Percentiles rank a stretch among this genome's conserved stretches.
Conservation (phyloP, 2,329 filamentous ascomycete species). For the Colletotrichum sidae region DNA sequence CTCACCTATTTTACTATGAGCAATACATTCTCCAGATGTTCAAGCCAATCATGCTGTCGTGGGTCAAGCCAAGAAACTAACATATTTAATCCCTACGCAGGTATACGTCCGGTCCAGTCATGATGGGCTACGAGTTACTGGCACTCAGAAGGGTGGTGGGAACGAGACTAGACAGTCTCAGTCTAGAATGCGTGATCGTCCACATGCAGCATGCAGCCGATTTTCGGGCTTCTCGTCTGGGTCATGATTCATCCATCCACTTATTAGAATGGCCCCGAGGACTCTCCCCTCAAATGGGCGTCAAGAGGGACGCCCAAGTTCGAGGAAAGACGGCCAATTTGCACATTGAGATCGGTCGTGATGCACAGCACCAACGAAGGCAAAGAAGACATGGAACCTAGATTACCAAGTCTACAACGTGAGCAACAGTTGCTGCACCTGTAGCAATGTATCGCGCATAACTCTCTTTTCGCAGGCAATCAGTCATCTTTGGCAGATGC, state of each 20-base stretch:
- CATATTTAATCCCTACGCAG: too few species aligned
- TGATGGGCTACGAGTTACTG: slow-evolving; percentile 4
- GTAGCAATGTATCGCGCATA: neutral
- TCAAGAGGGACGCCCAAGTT: slow-evolving; percentile 11
- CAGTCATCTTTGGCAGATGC: slow-evolving; percentile 16
- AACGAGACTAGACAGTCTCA: slow-evolving; percentile 27
- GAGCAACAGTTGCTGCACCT: neutral
- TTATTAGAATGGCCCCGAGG: slow-evolving; percentile 21
- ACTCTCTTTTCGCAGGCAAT: slow-evolving; percentile 4
- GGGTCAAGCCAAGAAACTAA: too few species aligned
- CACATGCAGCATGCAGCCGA: slow-evolving; percentile 32
- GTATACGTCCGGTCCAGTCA: slow-evolving; percentile 33
- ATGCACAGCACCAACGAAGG: slow-evolving; percentile 9
- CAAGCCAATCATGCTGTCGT: too few species aligned
- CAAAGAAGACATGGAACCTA: neutral
- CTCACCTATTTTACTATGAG: too few species aligned
- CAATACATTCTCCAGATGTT: too few species aligned
- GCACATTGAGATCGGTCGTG: slow-evolving; percentile 7
- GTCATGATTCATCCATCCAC: slow-evolving; percentile 31
- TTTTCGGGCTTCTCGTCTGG: slow-evolving; percentile 26
- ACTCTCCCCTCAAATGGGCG: slow-evolving; percentile 8
- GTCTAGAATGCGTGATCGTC: slow-evolving; percentile 21
- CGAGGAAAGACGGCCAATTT: slow-evolving; percentile 5
- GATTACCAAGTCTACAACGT: slow-evolving; percentile 21
- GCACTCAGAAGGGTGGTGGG: slow-evolving; percentile 22